These are phyloP conservation scores for Candida tammaniensis DNA, from an alignment of 805 yeast species.

Conservation along the genomic window DNA sequence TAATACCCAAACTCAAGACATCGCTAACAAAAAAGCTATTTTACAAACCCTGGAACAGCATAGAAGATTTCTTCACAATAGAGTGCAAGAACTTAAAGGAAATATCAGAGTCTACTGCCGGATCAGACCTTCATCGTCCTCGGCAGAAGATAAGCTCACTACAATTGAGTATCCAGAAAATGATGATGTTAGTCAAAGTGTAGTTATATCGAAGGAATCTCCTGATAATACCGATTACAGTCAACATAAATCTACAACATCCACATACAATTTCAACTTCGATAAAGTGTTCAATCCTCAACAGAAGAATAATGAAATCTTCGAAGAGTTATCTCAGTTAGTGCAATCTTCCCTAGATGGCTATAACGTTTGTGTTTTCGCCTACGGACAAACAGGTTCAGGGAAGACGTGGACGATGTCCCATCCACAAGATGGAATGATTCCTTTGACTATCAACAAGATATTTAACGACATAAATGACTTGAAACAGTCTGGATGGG, in stretches of 20 bases:
- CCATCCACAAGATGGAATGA: constrained; percentile 66
- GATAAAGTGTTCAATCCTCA: constrained; percentile 70
- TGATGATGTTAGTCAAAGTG: constrained; percentile 34
- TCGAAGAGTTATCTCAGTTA: constrained; percentile 81
- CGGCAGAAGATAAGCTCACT: constrained; percentile 10
- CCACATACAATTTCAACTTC: constrained; percentile 51
- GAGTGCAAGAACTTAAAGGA: constrained; percentile 83
- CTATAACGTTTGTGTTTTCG: constrained; percentile 86
- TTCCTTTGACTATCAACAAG: constrained; percentile 69
- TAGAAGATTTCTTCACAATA: constrained; percentile 67
- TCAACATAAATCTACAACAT: constrained; percentile 3
- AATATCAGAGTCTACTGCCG: constrained; percentile 91
- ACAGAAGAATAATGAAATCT: constrained; percentile 59
- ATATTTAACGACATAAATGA: constrained; percentile 58
- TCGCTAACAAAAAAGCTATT: constrained; percentile 22
- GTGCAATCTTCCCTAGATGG: constrained; percentile 83
- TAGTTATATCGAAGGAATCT: constrained; percentile 23
- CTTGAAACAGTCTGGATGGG: constrained; percentile 58
- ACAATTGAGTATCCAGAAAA: constrained; percentile 19
- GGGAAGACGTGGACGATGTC: constrained; percentile 96
- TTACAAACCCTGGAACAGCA: constrained; percentile 50
- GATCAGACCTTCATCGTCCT: constrained; percentile 39
- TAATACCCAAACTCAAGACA: constrained; percentile 7
- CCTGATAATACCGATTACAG: constrained; percentile 7
- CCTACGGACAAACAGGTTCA: constrained; percentile 95